Percentiles rank a stretch among this genome's conserved stretches.
phyloP scores from a whole-genome alignment of 331 rosid species.

The Phaseolus coccineus region DNA sequence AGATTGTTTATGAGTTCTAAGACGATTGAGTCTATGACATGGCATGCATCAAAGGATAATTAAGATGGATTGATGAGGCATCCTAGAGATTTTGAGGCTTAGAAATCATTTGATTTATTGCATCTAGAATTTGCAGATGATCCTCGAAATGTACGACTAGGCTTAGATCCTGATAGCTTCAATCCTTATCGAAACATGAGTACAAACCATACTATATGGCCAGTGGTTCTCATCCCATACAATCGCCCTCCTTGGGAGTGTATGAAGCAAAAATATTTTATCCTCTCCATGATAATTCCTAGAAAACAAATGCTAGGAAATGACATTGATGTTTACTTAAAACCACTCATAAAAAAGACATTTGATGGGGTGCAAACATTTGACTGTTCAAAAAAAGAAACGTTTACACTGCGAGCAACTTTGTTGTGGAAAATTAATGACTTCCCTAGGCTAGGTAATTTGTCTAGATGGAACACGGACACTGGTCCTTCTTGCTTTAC shows the following conservation, averaged over 20 bases:
- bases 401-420: neutral
- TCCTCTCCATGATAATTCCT: neutral
- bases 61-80: no score
- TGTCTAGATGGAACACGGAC: neutral
- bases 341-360: neutral
- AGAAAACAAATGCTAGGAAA: neutral
- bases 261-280: neutral
- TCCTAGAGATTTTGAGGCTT: no score
- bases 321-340: no score
- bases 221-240: neutral
- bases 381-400: neutral
- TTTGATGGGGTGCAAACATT: neutral
- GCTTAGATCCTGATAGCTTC: neutral
- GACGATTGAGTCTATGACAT: no score
- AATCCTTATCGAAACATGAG: neutral
- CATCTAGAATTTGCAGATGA: neutral
- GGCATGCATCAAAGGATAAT: no score
- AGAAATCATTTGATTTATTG: neutral
- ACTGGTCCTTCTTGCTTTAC: neutral
- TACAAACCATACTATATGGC: neutral
- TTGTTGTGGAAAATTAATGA: neutral
- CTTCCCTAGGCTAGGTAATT: neutral
- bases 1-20: no score
- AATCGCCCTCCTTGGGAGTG: no score
- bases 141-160: neutral